These are phyloP conservation scores for Talaromyces sp. DNA, from an alignment of 2,329 filamentous ascomycete genomes.

Conservation along the genomic window DNA sequence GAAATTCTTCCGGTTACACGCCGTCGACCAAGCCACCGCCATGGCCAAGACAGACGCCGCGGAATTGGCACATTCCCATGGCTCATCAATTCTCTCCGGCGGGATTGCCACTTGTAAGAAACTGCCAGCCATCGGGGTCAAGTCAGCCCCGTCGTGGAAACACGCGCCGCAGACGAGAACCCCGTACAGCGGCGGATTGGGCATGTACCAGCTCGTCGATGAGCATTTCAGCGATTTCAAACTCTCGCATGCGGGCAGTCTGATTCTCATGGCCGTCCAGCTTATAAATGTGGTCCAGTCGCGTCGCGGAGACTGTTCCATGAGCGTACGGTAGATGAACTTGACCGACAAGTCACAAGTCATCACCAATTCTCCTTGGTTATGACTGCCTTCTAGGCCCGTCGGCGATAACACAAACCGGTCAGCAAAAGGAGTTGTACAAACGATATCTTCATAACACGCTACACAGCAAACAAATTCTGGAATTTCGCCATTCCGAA, in stretches of 20 bases:
- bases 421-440: neutral
- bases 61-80: conserved; percentile 8
- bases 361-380: neutral
- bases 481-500: conserved; percentile 1
- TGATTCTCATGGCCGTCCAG: conserved; percentile 1
- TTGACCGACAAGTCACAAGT: conserved; percentile 2
- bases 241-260: conserved; percentile 3
- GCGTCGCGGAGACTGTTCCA: neutral
- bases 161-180: conserved; percentile 5
- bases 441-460: conserved; percentile 4
- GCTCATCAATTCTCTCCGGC: neutral
- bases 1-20: conserved; percentile 4
- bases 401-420: neutral
- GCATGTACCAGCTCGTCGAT: conserved; percentile 9
- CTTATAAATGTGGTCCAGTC: conserved; percentile 1
- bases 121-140: conserved; percentile 2
- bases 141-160: conserved; percentile 7
- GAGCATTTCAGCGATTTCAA: neutral
- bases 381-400: neutral
- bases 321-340: conserved; percentile 2
- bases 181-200: conserved; percentile 1
- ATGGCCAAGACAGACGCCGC: neutral
- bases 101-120: conserved; percentile 5
- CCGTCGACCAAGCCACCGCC: conserved; percentile 1
- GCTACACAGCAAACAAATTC: conserved; percentile 7